A percentile compares a stretch with the other conserved stretches of the same genome.
Evolutionary conservation across 2,329 filamentous ascomycete species (phyloP).

Genomic region (Fusarium newnesense): DNA sequence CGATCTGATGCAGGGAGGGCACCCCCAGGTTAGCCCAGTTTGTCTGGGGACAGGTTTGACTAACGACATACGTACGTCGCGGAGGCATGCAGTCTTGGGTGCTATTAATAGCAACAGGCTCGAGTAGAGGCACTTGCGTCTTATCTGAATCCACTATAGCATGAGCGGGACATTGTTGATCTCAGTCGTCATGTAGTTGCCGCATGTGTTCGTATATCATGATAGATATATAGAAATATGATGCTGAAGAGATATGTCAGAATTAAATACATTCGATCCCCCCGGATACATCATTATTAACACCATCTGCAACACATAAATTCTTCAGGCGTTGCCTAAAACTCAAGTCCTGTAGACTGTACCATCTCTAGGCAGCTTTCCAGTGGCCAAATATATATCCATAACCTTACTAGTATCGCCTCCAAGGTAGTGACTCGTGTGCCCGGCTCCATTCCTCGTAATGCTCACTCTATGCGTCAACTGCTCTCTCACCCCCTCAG

Average conservation of each 20-base stretch:
- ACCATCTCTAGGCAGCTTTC: slow-evolving; percentile 37
- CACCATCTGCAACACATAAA: too few species aligned
- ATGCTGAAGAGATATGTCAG: background rate
- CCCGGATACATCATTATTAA: background rate
- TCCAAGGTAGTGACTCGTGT: slow-evolving; percentile 32
- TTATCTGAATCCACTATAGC: background rate
- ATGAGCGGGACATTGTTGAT: background rate
- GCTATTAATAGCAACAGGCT: background rate
- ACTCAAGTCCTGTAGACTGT: slow-evolving; percentile 30
- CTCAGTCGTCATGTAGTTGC: rapidly evolving
- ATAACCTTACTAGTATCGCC: slow-evolving; percentile 39
- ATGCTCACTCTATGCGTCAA: slow-evolving; percentile 36
- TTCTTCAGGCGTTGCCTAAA: too few species aligned
- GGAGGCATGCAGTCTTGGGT: background rate
- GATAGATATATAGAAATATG: background rate
- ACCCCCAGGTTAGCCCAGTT: background rate
- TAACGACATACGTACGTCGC: background rate
- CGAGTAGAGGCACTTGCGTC: background rate
- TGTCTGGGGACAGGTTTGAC: background rate
- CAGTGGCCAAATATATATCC: slow-evolving; percentile 33
- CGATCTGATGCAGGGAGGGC: background rate
- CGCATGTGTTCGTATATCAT: background rate
- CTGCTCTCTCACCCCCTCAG: slow-evolving; percentile 34
- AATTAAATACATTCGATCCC: background rate
- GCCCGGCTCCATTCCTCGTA: slow-evolving; percentile 38